A percentile compares a stretch with the other conserved stretches of the same genome.
These are phyloP conservation scores for Oldenlandia corymbosa DNA, from an alignment of 257 asterid species.

Conservation along the genomic window DNA sequence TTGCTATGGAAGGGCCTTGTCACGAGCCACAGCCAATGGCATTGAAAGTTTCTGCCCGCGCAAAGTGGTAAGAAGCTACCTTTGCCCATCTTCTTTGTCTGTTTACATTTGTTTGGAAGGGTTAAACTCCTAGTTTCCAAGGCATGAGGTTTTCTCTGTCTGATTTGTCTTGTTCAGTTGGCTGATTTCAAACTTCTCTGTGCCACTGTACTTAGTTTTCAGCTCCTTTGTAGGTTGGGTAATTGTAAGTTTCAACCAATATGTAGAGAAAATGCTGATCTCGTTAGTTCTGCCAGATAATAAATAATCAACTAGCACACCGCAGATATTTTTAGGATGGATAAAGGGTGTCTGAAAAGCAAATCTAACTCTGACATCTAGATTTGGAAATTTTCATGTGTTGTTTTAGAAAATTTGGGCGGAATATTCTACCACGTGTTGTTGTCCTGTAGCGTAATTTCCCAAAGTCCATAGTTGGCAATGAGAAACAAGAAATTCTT, in stretches of 20 bases:
- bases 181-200: neutral
- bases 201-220: neutral
- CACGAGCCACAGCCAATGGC: constrained; percentile 49
- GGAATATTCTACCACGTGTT: neutral
- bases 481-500: too few relatives aligned
- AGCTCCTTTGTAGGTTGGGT: neutral
- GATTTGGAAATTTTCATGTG: neutral
- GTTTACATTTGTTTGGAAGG: neutral
- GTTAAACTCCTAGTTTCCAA: neutral
- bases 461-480: too few relatives aligned
- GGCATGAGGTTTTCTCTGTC: neutral
- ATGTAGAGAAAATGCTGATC: neutral
- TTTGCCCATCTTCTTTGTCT: neutral
- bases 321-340: neutral
- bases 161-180: neutral
- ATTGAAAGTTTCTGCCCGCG: constrained; percentile 50
- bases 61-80: constrained; percentile 52
- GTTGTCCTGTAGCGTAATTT: neutral
- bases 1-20: constrained; percentile 60
- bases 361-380: neutral
- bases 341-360: neutral
- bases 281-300: neutral
- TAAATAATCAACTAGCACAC: neutral
- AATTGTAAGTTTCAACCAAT: neutral
- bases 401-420: neutral